These are phyloP conservation scores for Kuraishia molischiana DNA, from an alignment of 805 yeast genomes.

Conservation along the genomic window DNA sequence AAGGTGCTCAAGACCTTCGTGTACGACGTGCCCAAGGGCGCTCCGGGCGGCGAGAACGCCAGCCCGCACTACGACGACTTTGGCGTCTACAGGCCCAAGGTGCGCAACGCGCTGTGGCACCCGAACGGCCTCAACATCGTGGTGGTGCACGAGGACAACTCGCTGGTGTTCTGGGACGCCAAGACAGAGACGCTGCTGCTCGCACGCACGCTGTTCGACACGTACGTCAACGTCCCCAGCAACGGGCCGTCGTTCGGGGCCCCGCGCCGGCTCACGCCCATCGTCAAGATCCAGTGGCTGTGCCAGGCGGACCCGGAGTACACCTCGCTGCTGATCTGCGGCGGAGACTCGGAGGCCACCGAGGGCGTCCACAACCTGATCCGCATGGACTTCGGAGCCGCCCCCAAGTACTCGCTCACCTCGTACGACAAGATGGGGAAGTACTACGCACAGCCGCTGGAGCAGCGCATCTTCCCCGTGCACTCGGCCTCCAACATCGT, in stretches of 20 bases:
- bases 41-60: constrained; percentile 59
- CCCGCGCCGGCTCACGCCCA: constrained; percentile 23
- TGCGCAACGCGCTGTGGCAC: constrained; percentile 61
- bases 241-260: constrained; percentile 10
- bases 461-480: constrained; percentile 47
- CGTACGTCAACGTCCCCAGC: constrained; percentile 47
- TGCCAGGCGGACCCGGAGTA: constrained; percentile 73
- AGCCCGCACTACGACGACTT: constrained; percentile 14
- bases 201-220: constrained; percentile 64
- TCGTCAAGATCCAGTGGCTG: constrained; percentile 62
- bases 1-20: constrained; percentile 45
- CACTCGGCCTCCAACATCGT: constrained; percentile 33
- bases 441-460: constrained; percentile 54
- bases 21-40: constrained; percentile 56
- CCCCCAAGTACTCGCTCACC: constrained; percentile 71
- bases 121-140: constrained; percentile 86
- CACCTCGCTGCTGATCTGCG: constrained; percentile 63
- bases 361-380: constrained; percentile 36
- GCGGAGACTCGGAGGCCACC: constrained; percentile 44
- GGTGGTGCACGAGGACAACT: constrained; percentile 73
- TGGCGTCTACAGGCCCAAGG: constrained; percentile 18
- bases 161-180: constrained; percentile 90
- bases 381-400: constrained; percentile 66
- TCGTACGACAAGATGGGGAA: constrained; percentile 77
- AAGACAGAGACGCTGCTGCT: constrained; percentile 62